Evolutionary conservation across 345 rosid genomes (phyloP).

Genomic region (Noccaea caerulescens): DNA sequence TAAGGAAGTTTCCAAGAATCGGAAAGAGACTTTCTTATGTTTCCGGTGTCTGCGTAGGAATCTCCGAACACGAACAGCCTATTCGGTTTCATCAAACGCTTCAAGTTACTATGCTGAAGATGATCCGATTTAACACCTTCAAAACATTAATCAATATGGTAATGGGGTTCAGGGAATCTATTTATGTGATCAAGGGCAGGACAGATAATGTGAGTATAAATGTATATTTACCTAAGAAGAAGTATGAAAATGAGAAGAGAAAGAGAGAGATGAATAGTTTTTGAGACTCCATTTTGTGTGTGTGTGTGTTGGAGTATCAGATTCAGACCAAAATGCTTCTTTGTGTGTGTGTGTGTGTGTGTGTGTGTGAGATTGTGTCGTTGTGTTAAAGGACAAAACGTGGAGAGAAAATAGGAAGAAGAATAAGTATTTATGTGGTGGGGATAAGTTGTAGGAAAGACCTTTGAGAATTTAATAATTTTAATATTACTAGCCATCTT

Average conservation of each 20-base stretch:
- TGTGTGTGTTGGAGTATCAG: conserved; percentile 21
- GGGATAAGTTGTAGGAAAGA: conserved; percentile 30
- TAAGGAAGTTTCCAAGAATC: conserved; percentile 63
- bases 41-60: conserved; percentile 69
- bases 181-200: neutral
- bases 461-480: neutral
- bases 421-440: conserved; percentile 32
- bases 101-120: conserved; percentile 16
- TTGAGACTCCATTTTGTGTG: conserved; percentile 24
- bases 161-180: neutral
- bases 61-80: conserved; percentile 69
- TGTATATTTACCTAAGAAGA: conserved; percentile 29
- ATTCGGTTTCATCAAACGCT: conserved; percentile 45
- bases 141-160: conserved; percentile 11
- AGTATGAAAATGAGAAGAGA: conserved; percentile 26
- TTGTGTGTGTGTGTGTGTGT: conserved; percentile 11
- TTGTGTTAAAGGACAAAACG: conserved; percentile 23
- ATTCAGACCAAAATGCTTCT: conserved; percentile 24
- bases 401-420: conserved; percentile 41
- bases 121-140: conserved; percentile 35
- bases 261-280: conserved; percentile 22
- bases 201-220: neutral
- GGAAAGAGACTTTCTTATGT: conserved; percentile 42
- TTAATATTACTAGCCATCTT: neutral
- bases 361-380: conserved; percentile 9